Evolutionary conservation across 2,329 filamentous ascomycete genomes (phyloP).

Genomic region (Epichloe sibirici): DNA sequence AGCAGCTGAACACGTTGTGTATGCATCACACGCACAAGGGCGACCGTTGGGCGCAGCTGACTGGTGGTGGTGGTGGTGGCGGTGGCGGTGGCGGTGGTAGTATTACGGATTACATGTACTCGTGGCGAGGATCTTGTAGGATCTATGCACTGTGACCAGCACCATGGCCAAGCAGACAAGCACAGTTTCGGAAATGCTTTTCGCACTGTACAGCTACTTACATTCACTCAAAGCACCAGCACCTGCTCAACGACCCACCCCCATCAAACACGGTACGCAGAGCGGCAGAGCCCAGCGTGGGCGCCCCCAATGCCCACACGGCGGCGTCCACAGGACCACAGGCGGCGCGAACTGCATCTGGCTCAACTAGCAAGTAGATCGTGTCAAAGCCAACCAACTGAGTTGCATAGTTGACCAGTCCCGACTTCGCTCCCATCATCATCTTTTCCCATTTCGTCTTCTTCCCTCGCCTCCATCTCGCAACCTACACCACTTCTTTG

Average conservation of each 20-base stretch:
- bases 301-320: neutral
- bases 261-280: neutral
- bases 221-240: neutral
- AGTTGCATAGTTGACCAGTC: neutral
- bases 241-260: neutral
- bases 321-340: neutral
- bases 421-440: neutral
- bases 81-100: too few relatives aligned
- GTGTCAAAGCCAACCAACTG: too few relatives aligned
- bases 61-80: too few relatives aligned
- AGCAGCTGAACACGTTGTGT: neutral
- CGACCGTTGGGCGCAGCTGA: neutral
- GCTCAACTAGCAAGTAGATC: neutral
- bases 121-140: too few relatives aligned
- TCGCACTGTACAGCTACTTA: neutral
- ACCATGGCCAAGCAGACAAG: accelerated
- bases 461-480: neutral
- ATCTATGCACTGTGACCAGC: too few relatives aligned
- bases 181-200: accelerated
- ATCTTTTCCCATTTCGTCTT: neutral
- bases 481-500: too few relatives aligned
- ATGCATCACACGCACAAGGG: neutral
- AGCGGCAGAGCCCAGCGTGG: neutral
- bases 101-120: too few relatives aligned
- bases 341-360: neutral